Conservation (phyloP, 176 grass and related monocot species). For the Puccinellia tenuiflora region DNA sequence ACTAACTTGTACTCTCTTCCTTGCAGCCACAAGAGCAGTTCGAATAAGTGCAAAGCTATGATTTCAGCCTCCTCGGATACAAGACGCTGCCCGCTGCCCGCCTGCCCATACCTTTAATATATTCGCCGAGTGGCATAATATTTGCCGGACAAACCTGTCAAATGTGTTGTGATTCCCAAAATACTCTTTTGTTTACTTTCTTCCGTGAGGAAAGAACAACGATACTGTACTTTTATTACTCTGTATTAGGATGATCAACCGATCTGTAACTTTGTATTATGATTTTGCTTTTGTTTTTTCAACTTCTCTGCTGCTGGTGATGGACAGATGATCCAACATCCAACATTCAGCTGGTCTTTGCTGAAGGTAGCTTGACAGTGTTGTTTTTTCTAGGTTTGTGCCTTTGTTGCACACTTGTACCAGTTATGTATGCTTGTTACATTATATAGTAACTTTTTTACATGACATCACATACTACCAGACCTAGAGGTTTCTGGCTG, state of each 20-base stretch:
- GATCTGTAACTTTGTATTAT: constrained; percentile 15
- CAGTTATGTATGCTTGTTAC: background rate
- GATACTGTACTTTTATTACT: constrained; percentile 1
- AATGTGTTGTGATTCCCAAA: constrained; percentile 12
- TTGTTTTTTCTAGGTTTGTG: background rate
- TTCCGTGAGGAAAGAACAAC: background rate
- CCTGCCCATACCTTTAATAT: constrained; percentile 23
- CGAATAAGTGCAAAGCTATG: constrained; percentile 5
- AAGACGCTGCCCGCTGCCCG: constrained; percentile 2
- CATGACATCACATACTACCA: background rate
- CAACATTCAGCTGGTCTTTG: background rate
- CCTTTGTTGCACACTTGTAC: background rate
- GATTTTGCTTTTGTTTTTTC: background rate
- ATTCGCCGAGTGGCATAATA: background rate
- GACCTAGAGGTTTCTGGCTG: background rate
- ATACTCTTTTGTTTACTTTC: background rate
- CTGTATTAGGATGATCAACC: constrained; percentile 23
- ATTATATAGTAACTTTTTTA: background rate
- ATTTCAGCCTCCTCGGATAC: constrained; percentile 9
- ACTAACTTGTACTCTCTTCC: background rate
- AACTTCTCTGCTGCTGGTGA: background rate
- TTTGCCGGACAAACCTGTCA: constrained; percentile 1
- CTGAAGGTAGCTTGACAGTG: background rate
- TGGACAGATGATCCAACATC: background rate
- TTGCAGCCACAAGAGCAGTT: constrained; percentile 26